Conservation (phyloP, 768 basidiomycete genomes). For the Terana coerulea region DNA sequence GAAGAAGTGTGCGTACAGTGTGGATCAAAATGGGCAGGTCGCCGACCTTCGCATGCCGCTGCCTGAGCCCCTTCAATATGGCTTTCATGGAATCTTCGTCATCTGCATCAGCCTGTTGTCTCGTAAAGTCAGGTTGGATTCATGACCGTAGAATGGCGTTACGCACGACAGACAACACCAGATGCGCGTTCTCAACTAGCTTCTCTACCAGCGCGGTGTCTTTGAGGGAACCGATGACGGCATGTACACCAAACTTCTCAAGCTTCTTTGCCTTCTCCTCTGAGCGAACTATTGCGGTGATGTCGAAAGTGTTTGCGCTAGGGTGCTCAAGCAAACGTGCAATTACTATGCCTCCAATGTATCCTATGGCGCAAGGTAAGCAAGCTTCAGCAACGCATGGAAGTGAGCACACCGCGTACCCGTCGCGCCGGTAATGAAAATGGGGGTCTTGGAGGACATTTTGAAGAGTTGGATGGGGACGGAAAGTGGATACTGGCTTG, state of each 20-base stretch:
- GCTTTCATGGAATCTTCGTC: slow-evolving; percentile 40
- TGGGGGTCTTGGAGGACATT: slow-evolving; percentile 1
- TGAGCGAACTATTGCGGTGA: slow-evolving; percentile 45
- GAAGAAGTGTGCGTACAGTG: slow-evolving; percentile 26
- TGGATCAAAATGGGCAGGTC: slow-evolving; percentile 50
- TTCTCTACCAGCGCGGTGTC: neutral
- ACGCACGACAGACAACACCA: slow-evolving; percentile 22
- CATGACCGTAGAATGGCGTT: neutral
- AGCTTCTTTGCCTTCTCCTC: slow-evolving; percentile 30
- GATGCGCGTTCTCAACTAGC: slow-evolving; percentile 1
- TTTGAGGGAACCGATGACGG: neutral
- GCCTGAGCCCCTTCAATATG: slow-evolving; percentile 50
- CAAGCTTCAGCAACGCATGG: neutral
- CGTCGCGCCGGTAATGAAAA: slow-evolving; percentile 11
- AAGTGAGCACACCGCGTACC: neutral
- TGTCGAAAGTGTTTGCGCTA: slow-evolving; percentile 36
- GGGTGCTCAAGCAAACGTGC: slow-evolving; percentile 42
- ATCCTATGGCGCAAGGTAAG: slow-evolving; percentile 32
- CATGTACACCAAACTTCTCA: slow-evolving; percentile 18
- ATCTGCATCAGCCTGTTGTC: slow-evolving; percentile 42
- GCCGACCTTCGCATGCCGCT: slow-evolving; percentile 38
- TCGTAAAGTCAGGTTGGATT: neutral
- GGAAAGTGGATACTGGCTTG: too few species aligned
- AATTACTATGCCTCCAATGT: slow-evolving; percentile 54
- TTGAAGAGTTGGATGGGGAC: too few species aligned